Base-by-base conservation (phyloP, 1,284 basidiomycete genomes). In the Trichosporon ovoides region DNA sequence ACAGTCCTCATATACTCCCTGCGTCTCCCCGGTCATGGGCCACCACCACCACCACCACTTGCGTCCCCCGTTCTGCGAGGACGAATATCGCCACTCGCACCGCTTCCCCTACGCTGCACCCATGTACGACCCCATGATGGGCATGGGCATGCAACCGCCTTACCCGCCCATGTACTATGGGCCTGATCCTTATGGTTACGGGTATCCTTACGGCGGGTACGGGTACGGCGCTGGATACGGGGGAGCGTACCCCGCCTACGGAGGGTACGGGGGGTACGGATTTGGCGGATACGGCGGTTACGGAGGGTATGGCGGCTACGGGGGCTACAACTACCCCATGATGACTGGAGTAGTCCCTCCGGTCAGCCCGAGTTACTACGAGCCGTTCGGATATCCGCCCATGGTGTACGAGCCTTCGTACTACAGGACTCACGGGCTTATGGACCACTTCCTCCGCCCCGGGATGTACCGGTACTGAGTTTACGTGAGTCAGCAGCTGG, bases 371-470 rank as follows among this genome's bases (percentile, higher is more conserved):
- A 22, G 43, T 1, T 48, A 48, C 43, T 48, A 48, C 43, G 43
- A 48, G 43, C 43, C 43, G 1, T 48, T 20, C 22, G 43, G 43
- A 22, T 48, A 48, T 31, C 43, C 43, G 11, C 43, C 43, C 16
- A 48, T 48, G 43, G 43, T 48, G 22, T 28, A 28, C 22, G 43
- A 48, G 28, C 43, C 43, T 14, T 28, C 22, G 22, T 48, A 48
- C 43, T 48, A 48, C 43, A 22, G 28, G 22, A 13, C 22, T 7
- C 43, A 48, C 16, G 43, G 43, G 11, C 43, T 48, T 2, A 22
- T 48, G 22, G 43, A 48, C n/a, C 43, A 48, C 43, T 48, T 48
- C 43, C 24, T 48, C 12, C 43, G 43, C 22, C 43, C 43, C 16
- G 43, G 43, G 22, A 48, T 48, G 43, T 48, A 28, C 24, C 43